Evolutionary conservation across 129 eudicot genomes (phyloP).

Genomic region (Lonicera japonica): DNA sequence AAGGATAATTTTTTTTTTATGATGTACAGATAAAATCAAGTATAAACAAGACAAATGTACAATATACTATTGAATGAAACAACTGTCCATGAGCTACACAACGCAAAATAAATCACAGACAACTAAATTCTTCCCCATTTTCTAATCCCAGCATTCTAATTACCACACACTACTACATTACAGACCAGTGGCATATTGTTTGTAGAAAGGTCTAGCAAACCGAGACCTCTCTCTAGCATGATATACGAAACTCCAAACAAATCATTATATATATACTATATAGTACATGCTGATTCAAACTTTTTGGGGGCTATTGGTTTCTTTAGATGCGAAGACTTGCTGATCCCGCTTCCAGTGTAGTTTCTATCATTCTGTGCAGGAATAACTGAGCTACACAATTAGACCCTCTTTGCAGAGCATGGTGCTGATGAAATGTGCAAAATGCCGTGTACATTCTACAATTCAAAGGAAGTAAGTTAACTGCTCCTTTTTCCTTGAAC

Average conservation of each 20-base stretch:
- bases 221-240: constrained; percentile 1
- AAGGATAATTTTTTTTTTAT: no score
- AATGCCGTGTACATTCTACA: background rate
- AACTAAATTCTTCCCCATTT: background rate
- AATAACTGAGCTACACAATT: no score
- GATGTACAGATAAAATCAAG: no score
- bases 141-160: constrained; percentile 1
- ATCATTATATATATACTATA: constrained; percentile 9
- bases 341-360: background rate
- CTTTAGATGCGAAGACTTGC: background rate
- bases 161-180: constrained; percentile 11
- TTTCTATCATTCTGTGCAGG: no score
- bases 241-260: constrained; percentile 11
- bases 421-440: constrained; percentile 3
- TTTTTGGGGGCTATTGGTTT: constrained; percentile 13
- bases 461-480: constrained; percentile 64
- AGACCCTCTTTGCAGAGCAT: constrained; percentile 7
- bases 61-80: constrained; percentile 7
- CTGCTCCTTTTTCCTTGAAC: constrained; percentile 84
- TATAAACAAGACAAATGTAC: background rate
- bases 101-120: background rate
- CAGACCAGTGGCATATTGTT: background rate
- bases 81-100: constrained; percentile 10
- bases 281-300: constrained; percentile 10
- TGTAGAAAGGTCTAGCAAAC: background rate